These are phyloP conservation scores for Pythium aquatile DNA, from an alignment of 352 stramenopile genomes.

Conservation along the genomic window DNA sequence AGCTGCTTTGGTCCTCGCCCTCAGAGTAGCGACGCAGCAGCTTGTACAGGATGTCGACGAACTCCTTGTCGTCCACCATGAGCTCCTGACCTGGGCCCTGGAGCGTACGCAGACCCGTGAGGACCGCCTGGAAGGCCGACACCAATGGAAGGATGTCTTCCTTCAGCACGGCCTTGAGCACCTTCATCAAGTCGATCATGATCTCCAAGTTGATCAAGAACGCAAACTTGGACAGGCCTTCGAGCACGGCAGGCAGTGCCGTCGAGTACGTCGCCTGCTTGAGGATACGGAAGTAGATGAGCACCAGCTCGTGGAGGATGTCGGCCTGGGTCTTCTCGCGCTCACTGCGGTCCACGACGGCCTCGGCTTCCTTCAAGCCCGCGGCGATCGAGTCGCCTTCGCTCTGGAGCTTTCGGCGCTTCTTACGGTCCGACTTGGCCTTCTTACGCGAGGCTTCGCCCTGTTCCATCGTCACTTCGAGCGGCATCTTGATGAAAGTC, in stretches of 20 bases:
- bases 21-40: conserved; percentile 75
- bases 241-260: conserved; percentile 90
- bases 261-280: conserved; percentile 89
- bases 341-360: conserved; percentile 91
- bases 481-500: conserved; percentile 75
- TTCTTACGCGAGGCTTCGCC: conserved; percentile 75
- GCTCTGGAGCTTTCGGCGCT: conserved; percentile 71
- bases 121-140: conserved; percentile 79
- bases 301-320: conserved; percentile 92
- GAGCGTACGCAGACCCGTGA: conserved; percentile 92
- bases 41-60: conserved; percentile 94
- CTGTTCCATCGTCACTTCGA: conserved; percentile 86
- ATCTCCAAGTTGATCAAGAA: conserved; percentile 99
- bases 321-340: conserved; percentile 94
- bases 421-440: conserved; percentile 83
- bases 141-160: conserved; percentile 68
- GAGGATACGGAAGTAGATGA: conserved; percentile 97
- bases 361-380: conserved; percentile 94
- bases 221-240: conserved; percentile 94
- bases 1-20: conserved; percentile 59
- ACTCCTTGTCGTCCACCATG: conserved; percentile 96
- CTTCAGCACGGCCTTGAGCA: conserved; percentile 92
- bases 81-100: conserved; percentile 94
- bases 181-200: conserved; percentile 94
- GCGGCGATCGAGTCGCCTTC: conserved; percentile 85